Evolutionary conservation across 768 basidiomycete species (phyloP).

Genomic region (Termitomyces bulborhizus): DNA sequence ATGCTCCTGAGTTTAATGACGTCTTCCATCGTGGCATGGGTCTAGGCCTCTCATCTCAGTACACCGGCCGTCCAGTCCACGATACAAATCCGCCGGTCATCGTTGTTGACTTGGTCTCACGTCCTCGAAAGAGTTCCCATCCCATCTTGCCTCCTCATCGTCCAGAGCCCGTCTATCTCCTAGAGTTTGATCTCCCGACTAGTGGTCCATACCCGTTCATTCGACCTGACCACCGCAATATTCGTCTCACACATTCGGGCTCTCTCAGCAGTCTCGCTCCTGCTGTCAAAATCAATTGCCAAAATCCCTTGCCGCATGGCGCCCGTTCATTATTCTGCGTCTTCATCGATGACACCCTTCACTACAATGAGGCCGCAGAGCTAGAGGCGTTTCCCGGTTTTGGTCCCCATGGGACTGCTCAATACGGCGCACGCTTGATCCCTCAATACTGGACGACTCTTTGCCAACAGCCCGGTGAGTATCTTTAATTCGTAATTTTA

Average conservation of each 20-base stretch:
- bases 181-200: conserved; percentile 5
- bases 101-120: conserved; percentile 9
- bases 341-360: conserved; percentile 15
- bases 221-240: conserved; percentile 3
- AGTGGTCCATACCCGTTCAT: conserved; percentile 4
- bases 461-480: conserved; percentile 17
- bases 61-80: background rate
- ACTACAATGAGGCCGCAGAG: conserved; percentile 19
- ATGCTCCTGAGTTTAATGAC: conserved; percentile 8
- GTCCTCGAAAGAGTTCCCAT: background rate
- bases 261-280: conserved; percentile 13
- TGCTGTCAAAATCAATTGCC: conserved; percentile 16
- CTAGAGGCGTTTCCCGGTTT: conserved; percentile 8
- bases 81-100: conserved; percentile 3
- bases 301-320: conserved; percentile 9
- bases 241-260: conserved; percentile 13
- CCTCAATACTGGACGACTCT: conserved; percentile 21
- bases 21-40: background rate
- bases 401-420: background rate
- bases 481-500: background rate
- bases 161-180: conserved; percentile 5
- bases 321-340: conserved; percentile 19
- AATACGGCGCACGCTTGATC: conserved; percentile 16
- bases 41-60: conserved; percentile 1
- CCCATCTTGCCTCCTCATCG: background rate